Evolutionary conservation across 2,329 filamentous ascomycete species (phyloP), one percentile per base, ranked within the genome.

Genomic region (Colletotrichum lentis): DNA sequence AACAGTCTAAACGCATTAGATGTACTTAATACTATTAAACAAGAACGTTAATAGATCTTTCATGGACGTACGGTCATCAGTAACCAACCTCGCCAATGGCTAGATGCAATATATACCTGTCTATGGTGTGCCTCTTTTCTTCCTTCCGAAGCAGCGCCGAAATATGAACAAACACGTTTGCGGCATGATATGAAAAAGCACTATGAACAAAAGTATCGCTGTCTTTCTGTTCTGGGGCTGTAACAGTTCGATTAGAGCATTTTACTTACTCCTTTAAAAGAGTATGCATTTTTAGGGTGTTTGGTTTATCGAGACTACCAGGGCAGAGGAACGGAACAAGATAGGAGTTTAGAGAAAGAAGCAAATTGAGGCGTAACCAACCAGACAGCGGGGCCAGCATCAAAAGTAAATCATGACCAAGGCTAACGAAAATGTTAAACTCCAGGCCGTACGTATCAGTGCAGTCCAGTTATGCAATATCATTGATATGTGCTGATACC

Each of bases 11-110:
- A 55, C 37, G 16, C 49, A 60, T 39, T 69, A 69, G 50, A 65
- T 64, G 44, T 69, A 65, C 66, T 66, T 61, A 56, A 56, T 69
- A 69, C 49, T 37, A 65, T 55, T 69, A 22, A 22, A 7, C 24
- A 6, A 12, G 46, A 12, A 39, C 20, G 8, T 24, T 18, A 35
- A 31, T 27, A 35, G 39, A 16, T 14, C 3, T 41, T 12, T 14
- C 12, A 41, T 41, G 5, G n/a, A 54, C 16, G 27, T 35, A 20
- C 5, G 27, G 35, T 10, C 49, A 3, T 8, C n/a, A 54, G n/a
- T n/a, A 54, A 31, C 18, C 8, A 22, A n/a, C 31, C 12, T 39
- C 16, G n/a, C n/a, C 14, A 12, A 12, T 20, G 20, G 7, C n/a
- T 2, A 8, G 50, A 39, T 22, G 31, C 31, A 14, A 14, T 8